Evolutionary conservation across 768 basidiomycete species (phyloP), one percentile per base, ranked within the genome.

Genomic region (Suillus tomentosus): DNA sequence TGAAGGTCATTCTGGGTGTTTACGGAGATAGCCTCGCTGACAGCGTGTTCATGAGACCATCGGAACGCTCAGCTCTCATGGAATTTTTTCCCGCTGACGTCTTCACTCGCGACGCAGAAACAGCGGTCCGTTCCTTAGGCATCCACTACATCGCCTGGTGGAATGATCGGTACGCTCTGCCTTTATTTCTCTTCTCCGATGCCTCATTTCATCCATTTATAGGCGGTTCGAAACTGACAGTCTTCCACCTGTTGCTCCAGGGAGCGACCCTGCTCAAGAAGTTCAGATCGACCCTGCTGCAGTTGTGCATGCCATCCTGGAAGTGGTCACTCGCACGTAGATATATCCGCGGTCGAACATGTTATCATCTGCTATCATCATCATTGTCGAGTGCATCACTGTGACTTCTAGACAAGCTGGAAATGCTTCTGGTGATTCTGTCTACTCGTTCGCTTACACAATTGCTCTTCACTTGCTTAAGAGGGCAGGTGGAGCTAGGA

Each of bases 31-130:
- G 87, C 66, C 81, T 93, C 36, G 79, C 90, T 67, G 91, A 94
- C 71, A 75, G 85, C 62, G 74, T 90, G 17, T 93, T 87, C 78
- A 87, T 94, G 84, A 84, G 83, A 64, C 84, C 83, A 5, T 83
- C 85, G 31, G 69, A 80, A 17, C 79, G 82, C 31, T 81, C 90
- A 24, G 86, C 87, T 3, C 79, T 94, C 42, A 85, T 94, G 78
- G 93, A 95, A 76, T 81, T 94, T 69, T 93, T 91, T 76, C 89
- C 87, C 22, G 78, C 82, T 3, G 84, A 83, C n/a, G 81, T 81
- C 22, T 93, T 90, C 73, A 79, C 81, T 31, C 83, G 82, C 56
- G 89, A 92, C 68, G 81, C 83, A 63, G 85, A 88, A 69, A 75
- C 85, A 57, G 81, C 88, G 22, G 79, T 80, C n/a, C 76, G 76